Percentiles rank a stretch among this genome's conserved stretches.
phyloP scores from a whole-genome alignment of 2,329 filamentous ascomycete genomes.

The Chaetomium sp. region DNA sequence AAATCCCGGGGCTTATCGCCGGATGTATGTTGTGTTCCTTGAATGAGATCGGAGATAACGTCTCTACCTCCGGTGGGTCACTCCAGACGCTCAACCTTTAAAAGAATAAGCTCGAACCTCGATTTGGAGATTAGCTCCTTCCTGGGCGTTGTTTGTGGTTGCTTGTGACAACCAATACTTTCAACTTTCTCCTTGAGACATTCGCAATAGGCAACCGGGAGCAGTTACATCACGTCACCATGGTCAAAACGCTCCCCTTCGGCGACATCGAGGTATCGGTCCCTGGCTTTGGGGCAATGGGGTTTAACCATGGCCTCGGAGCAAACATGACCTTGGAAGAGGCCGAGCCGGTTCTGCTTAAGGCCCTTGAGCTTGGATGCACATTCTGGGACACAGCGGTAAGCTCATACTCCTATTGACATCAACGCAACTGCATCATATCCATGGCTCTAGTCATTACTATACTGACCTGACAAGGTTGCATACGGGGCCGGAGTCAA shows the following conservation, averaged over 20 bases:
- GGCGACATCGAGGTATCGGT: constrained; percentile 12
- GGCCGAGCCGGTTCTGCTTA: constrained; percentile 14
- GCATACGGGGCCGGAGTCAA: constrained; percentile 7
- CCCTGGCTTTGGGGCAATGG: constrained; percentile 16
- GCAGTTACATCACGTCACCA: neutral
- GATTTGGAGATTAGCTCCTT: neutral
- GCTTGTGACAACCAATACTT: neutral
- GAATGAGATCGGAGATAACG: constrained; percentile 6
- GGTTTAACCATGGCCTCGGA: constrained; percentile 11
- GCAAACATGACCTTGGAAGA: constrained; percentile 10
- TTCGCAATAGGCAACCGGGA: neutral
- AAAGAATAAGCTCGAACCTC: neutral
- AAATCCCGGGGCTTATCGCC: constrained; percentile 16
- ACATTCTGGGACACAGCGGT: constrained; percentile 19
- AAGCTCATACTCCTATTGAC: constrained; percentile 3
- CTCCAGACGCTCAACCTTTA: neutral
- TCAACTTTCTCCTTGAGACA: neutral
- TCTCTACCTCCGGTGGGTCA: constrained; percentile 2
- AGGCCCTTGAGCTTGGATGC: constrained; percentile 14
- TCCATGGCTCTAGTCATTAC: constrained; percentile 2
- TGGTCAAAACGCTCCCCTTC: constrained; percentile 17
- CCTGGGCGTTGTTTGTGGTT: neutral
- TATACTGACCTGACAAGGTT: constrained; percentile 5
- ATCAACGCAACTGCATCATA: neutral
- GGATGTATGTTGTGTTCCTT: neutral